Base-by-base conservation (phyloP, 2,329 filamentous ascomycete genomes). In the Mycosphaerella sp. region DNA sequence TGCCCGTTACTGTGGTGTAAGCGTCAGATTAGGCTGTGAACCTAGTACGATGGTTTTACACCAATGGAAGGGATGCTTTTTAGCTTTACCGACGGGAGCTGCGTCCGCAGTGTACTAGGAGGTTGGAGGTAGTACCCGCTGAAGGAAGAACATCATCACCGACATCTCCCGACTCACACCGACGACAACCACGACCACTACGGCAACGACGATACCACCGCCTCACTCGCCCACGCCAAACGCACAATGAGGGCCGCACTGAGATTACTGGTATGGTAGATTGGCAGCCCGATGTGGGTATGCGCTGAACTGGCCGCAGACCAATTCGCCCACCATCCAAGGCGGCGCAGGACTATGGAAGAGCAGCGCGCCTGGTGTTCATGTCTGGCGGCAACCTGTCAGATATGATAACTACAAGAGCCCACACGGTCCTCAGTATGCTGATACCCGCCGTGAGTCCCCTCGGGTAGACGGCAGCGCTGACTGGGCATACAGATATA, bases 391-490 rank as follows among this genome's bases (percentile, higher is more conserved):
- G 32, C 59, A 62, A 57, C 67, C 73, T 21, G 67, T 66, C 51
- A 64, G 64, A 34, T 76, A 76, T 69, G 70, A 75, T 66, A 73
- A 76, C 57, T 82, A 79, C 70, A 70, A 74, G 70, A 80, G 78
- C 67, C 77, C 76, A 53, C 82, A 78, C 66, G 80, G 77, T 52
- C 80, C 80, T 57, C 76, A 79, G 80, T 84, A 75, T 69, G 72
- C 71, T 32, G 23, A 14, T 10, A 47, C 32, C 11, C 32, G 23
- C 17, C 32, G 6, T 38, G 8, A 40, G 23, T 26, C 32, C 6
- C n/a, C n/a, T n/a, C n/a, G 38, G 45, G 29, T 12, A 31, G 2
- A n/a, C 29, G 39, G 9, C 7, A 12, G 56, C 46, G 42, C 51
- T 57, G 48, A 50, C 43, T 23, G 26, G 46, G 9, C 48, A 43